Base-by-base conservation (phyloP, 345 rosid genomes). In the Eucalyptus sideroxylon region DNA sequence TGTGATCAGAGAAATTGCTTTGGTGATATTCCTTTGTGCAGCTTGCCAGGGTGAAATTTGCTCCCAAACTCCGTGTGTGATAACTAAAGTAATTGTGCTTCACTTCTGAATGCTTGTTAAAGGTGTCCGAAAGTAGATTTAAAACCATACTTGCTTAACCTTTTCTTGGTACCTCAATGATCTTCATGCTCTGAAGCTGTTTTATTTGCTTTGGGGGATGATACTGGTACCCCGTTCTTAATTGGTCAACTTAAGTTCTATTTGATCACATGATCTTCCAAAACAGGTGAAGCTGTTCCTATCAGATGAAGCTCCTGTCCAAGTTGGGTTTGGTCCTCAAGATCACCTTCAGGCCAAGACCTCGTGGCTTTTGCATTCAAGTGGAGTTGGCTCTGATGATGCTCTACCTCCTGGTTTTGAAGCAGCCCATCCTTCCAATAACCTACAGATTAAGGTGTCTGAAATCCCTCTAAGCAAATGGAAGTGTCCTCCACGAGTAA, bases 331-430 rank as follows among this genome's bases (percentile, higher is more conserved):
- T 89, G 95, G 93, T 88, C 89, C 93, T 86, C 98, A 98, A 93
- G 99, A 98, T 91, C 98, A 98, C 94, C 98, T 98, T 88, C 98
- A 98, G 93, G 99, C 99, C 87, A 98, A 96, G 92, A 91, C 94
- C 50, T 91, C 97, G 34, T 92, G 92, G 90, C 89, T 90, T 77
- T 85, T 95, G 16, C 98, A 96, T 94, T 89, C 93, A 67, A 91
- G 86, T 86, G 96, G 94, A 88, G 47, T 62, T 55, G 88, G 90
- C 86, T 23, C 85, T 45, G 98, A 96, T 87, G 99, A 96, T 88
- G 87, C 91, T 93, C 93, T 95, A 87, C 99, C 99, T 86, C 99
- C 99, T 87, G 99, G 99, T 88, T 98, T 98, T 88, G 99, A 96
- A 90, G 97, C 95, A 93, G 89, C 93, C 86, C 93, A 92, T 72